Evolutionary conservation across 2,329 filamentous ascomycete genomes (phyloP).

Genomic region (Exutisphaerella laricina): DNA sequence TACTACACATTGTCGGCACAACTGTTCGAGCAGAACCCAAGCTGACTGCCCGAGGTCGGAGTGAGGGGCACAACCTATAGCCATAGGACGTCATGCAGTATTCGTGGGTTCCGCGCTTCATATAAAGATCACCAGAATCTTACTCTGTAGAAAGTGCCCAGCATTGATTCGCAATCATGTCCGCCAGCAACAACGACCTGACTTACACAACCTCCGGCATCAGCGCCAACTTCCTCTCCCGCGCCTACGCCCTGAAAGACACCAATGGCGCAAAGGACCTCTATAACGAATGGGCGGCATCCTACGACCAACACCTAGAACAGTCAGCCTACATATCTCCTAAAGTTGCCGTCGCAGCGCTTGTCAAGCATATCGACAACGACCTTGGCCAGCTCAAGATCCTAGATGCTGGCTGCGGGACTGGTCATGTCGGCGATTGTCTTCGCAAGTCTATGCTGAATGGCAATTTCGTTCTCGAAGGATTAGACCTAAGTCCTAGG

Average conservation of each 20-base stretch:
- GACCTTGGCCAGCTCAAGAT: conserved; percentile 4
- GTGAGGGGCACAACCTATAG: no score
- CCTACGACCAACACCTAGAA: conserved; percentile 10
- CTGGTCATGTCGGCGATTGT: conserved; percentile 11
- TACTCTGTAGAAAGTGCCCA: no score
- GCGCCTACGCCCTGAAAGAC: conserved; percentile 12
- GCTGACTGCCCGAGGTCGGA: no score
- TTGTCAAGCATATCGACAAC: not conserved
- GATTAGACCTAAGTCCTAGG: conserved; percentile 13
- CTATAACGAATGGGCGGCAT: conserved; percentile 17
- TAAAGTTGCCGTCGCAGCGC: conserved; percentile 8
- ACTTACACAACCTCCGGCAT: not conserved
- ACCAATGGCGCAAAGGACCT: conserved; percentile 8
- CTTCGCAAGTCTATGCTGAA: conserved; percentile 3
- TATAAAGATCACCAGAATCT: no score
- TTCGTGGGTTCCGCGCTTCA: no score
- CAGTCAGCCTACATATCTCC: conserved; percentile 10
- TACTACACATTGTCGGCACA: no score
- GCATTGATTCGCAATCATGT: no score
- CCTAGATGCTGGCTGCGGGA: conserved; percentile 18
- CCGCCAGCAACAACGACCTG: conserved; percentile 3
- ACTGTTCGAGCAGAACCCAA: no score
- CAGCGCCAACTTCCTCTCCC: conserved; percentile 10
- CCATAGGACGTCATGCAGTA: no score
- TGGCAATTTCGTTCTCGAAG: conserved; percentile 10